Evolutionary conservation across 2,329 filamentous ascomycete species (phyloP), one percentile per base, ranked within the genome.

Genomic region (Verticillium nonalfalfae): DNA sequence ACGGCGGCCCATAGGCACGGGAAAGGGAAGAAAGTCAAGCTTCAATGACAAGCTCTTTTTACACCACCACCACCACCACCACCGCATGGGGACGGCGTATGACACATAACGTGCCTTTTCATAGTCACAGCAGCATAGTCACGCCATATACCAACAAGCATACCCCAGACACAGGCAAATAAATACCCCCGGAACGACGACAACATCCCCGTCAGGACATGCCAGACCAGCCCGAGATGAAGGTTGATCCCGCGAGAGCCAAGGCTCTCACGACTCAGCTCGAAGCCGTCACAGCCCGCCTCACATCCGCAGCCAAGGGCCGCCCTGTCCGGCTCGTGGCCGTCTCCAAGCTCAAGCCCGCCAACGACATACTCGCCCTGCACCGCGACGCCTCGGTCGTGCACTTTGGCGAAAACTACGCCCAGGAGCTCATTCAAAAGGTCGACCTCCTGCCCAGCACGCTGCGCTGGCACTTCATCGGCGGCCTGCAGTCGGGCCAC

Each of bases 391-490:
- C 80, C 0, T 74, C 78, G 1, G 90, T 93, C 60, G 68, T 81
- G 18, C 91, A 99, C 77, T 98, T 98, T 74, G 95, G 95, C 69
- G 95, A 99, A 78, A 99, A 99, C 80, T 99, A 99, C 78, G 83
- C 90, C 4, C 90, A 94, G 76, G 95, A 99, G 75, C 84, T 99
- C 60, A 82, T 84, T 62, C 90, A 96, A 73, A 99, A 99, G 76
- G 89, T 92, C 1, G 83, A 84, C 39, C 73, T 97, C 21, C 84
- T 99, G 11, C 94, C 95, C 0, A 77, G 78, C 55, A 83, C 82
- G 38, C 90, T 99, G 66, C 83, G 84, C 69, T 99, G 95, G 95
- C 95, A 99, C 76, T 97, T 98, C 75, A 99, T 98, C 73, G 95
- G 95, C 45, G 92, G 90, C 0, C 78, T 99, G 45, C 95, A 99